Evolutionary conservation across 2,329 filamentous ascomycete genomes (phyloP), one percentile per base, ranked within the genome.

Genomic region (Paraphaeosphaeria sporulosa): DNA sequence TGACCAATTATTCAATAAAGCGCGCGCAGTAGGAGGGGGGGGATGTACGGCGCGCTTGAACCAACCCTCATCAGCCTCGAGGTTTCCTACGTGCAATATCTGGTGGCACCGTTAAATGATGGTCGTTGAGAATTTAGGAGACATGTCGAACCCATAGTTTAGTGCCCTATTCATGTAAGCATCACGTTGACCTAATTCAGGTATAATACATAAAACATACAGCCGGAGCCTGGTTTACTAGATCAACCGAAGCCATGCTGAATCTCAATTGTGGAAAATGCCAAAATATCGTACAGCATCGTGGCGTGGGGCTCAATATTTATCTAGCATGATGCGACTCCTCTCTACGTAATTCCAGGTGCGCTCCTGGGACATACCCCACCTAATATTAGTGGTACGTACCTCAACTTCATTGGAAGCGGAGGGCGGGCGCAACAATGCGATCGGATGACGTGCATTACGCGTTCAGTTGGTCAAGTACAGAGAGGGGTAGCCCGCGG

Each of bases 1-100:
- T 70, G 23, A 10, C n/a, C 4, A 21, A 21, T 23, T 13, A 4
- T 2, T 51, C 32, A 13, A 19, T 40, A 23, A 53, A 34, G 15
- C 13, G 38, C 57, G 15, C 21, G 36, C 19, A 46, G 10, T 13
- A 43, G 19, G 12, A 25, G 44, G 21, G 13, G 25, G 21, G 30
- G 25, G n/a, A 46, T 54, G 38, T 65, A 67, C 70, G 4, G 66
- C 75, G 44, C 74, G 72, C 42, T 72, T 71, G 64, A 78, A 74
- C 65, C 67, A 78, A 8, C 73, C 73, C 62, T 76, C 71, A 57
- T 78, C 75, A 21, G 69, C 73, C 65, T 77, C 75, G 43, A 78
- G 69, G 48, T 75, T 71, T 21, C 75, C 73, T 36, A 74, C 65
- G 59, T 77, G 69, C 19, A 78, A 70, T 4, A 76, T 51, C 75